These are phyloP conservation scores for Westerdykella aurantiaca DNA, from an alignment of 2,329 filamentous ascomycete species.

Conservation along the genomic window DNA sequence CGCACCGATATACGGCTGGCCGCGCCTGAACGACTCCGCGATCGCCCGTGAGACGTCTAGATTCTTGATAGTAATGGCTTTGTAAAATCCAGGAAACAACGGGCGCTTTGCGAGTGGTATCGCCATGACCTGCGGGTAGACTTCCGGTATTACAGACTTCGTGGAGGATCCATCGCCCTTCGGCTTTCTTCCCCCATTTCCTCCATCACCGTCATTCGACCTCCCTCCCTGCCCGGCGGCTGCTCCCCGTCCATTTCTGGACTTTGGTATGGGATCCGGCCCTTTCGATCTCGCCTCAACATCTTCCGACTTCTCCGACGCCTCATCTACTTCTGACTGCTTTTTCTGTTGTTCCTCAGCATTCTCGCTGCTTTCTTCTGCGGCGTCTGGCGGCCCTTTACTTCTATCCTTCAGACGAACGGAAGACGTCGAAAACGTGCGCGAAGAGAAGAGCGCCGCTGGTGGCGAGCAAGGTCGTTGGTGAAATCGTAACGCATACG, in stretches of 20 bases:
- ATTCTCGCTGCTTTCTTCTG: slow-evolving; percentile 35
- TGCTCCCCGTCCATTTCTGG: slow-evolving; percentile 49
- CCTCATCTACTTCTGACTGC: slow-evolving; percentile 40
- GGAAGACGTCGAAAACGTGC: slow-evolving; percentile 38
- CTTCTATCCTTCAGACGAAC: slow-evolving; percentile 53
- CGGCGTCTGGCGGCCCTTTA: slow-evolving; percentile 44
- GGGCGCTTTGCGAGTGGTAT: slow-evolving; percentile 93
- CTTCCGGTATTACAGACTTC: slow-evolving; percentile 85
- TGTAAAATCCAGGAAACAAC: slow-evolving; percentile 96
- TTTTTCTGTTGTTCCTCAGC: slow-evolving; percentile 39
- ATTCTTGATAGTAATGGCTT: slow-evolving; percentile 94
- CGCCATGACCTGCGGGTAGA: slow-evolving; percentile 96
- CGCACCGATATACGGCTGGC: slow-evolving; percentile 93
- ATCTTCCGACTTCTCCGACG: slow-evolving; percentile 26
- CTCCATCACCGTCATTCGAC: slow-evolving; percentile 47
- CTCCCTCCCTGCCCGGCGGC: slow-evolving; percentile 53
- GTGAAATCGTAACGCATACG: slow-evolving; percentile 9
- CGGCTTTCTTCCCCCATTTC: slow-evolving; percentile 60
- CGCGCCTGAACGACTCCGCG: slow-evolving; percentile 91
- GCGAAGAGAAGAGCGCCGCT: slow-evolving; percentile 28
- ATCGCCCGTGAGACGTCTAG: slow-evolving; percentile 87
- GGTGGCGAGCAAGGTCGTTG: slow-evolving; percentile 25
- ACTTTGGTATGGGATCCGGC: slow-evolving; percentile 47
- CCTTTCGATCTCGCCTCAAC: slow-evolving; percentile 43
- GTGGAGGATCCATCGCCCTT: slow-evolving; percentile 72